phyloP scores from a whole-genome alignment of 2,329 filamentous ascomycete genomes.

The Talaromyces sp. region DNA sequence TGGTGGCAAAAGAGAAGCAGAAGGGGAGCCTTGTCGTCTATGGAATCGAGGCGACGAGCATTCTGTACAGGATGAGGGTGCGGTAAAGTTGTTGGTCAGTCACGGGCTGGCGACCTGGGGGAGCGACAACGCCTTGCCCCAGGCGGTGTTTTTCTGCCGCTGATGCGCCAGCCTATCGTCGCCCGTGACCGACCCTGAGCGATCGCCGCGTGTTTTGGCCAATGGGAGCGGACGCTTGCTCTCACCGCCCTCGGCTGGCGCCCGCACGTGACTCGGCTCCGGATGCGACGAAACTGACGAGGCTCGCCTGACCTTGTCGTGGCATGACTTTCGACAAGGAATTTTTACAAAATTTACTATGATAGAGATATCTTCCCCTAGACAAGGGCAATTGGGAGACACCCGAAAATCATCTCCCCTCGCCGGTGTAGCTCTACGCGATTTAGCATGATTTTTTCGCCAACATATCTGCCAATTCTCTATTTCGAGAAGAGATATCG shows the following conservation, averaged over 20 bases:
- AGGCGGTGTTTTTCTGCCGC: conserved; percentile 11
- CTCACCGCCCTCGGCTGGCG: conserved; percentile 12
- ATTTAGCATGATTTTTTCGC: not conserved
- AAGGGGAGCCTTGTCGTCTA: not conserved
- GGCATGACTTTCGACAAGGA: not conserved
- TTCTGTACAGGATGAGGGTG: not conserved
- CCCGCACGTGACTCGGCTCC: conserved; percentile 10
- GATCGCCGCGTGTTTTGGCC: conserved; percentile 1
- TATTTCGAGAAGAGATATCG: not conserved
- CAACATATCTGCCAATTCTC: not conserved
- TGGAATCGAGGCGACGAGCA: not conserved
- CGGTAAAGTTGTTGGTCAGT: conserved; percentile 3
- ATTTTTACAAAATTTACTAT: not conserved
- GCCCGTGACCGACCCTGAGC: conserved; percentile 1
- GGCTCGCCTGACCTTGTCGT: not conserved
- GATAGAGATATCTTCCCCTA: not conserved
- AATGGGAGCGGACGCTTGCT: not conserved
- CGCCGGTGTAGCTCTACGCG: not conserved
- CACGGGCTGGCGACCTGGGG: conserved; percentile 12
- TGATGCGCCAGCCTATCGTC: conserved; percentile 10
- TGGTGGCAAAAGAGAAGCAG: conserved; percentile 3
- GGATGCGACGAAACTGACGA: conserved; percentile 3
- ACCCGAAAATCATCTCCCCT: not conserved
- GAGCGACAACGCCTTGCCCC: conserved; percentile 3
- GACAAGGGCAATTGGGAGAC: not conserved